phyloP scores from a whole-genome alignment of 2,329 filamentous ascomycete genomes.

The Alternaria brassicicola region DNA sequence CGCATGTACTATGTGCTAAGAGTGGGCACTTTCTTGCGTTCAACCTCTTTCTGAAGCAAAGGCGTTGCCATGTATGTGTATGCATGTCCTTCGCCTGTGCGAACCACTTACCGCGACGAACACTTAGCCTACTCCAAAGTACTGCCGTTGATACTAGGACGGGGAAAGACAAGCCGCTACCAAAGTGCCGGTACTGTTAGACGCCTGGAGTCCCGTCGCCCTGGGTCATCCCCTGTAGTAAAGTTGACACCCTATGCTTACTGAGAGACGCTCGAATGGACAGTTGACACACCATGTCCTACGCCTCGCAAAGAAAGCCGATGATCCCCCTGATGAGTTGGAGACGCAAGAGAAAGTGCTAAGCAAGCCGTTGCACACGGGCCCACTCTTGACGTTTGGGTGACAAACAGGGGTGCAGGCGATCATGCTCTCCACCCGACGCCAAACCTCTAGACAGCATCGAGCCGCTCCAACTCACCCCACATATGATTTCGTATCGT shows the following conservation, averaged over 20 bases:
- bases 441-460: not conserved
- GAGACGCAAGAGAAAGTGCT: not conserved
- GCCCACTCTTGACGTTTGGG: not conserved
- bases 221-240: not conserved
- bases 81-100: not conserved
- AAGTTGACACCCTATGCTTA: not conserved
- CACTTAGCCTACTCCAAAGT: not conserved
- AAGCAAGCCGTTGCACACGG: conserved; percentile 5
- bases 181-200: not conserved
- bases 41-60: not conserved
- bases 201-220: not conserved
- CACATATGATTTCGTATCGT: conserved; percentile 10
- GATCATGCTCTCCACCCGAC: conserved; percentile 1
- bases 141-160: conserved; percentile 1
- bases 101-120: not conserved
- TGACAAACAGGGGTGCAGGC: conserved; percentile 9
- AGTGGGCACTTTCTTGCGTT: not conserved
- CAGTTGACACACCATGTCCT: not conserved
- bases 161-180: not conserved
- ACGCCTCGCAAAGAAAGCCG: not conserved
- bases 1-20: not conserved
- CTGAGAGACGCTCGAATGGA: not conserved
- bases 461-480: conserved; percentile 2
- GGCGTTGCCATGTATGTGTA: not conserved
- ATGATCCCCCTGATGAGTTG: not conserved